Evolutionary conservation across 2,329 filamentous ascomycete species (phyloP).

Genomic region (Pyrenophora graminea): DNA sequence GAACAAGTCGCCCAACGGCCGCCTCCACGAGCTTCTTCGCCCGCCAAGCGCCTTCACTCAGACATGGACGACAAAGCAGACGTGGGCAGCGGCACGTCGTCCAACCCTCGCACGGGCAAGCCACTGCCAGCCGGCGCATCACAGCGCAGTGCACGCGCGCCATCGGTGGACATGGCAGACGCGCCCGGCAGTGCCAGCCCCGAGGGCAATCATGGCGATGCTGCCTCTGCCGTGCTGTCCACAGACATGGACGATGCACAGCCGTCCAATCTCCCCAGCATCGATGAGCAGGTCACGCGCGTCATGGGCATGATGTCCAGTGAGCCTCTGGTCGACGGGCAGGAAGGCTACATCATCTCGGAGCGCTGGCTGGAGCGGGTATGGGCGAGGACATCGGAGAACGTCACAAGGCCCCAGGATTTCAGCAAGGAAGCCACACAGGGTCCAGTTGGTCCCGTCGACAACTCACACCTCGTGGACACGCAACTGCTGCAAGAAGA

Average conservation of each 20-base stretch:
- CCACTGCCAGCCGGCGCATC: slow-evolving; percentile 16
- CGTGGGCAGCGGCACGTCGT: slow-evolving; percentile 5
- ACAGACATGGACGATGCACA: slow-evolving; percentile 16
- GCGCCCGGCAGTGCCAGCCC: slow-evolving; percentile 35
- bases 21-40: slow-evolving; percentile 54
- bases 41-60: slow-evolving; percentile 60
- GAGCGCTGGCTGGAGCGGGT: slow-evolving; percentile 70
- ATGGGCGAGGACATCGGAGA: slow-evolving; percentile 41
- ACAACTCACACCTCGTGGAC: slow-evolving; percentile 75
- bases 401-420: slow-evolving; percentile 51
- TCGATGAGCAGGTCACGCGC: slow-evolving; percentile 72
- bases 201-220: slow-evolving; percentile 32
- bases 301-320: slow-evolving; percentile 65
- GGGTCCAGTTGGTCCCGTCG: slow-evolving; percentile 75
- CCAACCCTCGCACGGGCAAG: slow-evolving; percentile 35
- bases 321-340: slow-evolving; percentile 66
- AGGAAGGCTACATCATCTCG: slow-evolving; percentile 78
- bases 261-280: slow-evolving; percentile 31
- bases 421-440: slow-evolving; percentile 63
- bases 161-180: slow-evolving; percentile 53
- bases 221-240: slow-evolving; percentile 21
- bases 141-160: slow-evolving; percentile 40
- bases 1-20: slow-evolving; percentile 25
- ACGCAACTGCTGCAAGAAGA: slow-evolving; percentile 26
- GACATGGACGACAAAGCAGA: slow-evolving; percentile 54